Conservation (phyloP, 352 stramenopile species). For the Pythium grandisporangium region DNA sequence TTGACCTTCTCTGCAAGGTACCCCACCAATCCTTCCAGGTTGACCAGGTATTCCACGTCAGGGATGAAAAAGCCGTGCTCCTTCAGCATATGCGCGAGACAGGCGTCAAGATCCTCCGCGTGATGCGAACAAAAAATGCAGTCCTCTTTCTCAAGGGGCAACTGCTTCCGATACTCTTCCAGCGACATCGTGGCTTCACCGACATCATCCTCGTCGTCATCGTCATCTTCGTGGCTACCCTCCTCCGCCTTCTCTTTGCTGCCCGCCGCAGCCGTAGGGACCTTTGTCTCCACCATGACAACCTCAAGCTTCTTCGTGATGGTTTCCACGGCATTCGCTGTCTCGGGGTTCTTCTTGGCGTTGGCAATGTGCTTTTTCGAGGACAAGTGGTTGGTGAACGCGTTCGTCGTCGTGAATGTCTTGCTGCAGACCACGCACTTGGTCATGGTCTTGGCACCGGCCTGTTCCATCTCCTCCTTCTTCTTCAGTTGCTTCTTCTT, state of each 20-base stretch:
- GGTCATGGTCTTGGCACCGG: slow-evolving; percentile 55
- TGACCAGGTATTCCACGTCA: slow-evolving; percentile 88
- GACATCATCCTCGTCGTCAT: slow-evolving; percentile 45
- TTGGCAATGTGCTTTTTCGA: slow-evolving; percentile 84
- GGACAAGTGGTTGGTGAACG: slow-evolving; percentile 76
- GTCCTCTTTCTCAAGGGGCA: slow-evolving; percentile 67
- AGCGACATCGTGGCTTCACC: slow-evolving; percentile 41
- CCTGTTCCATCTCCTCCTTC: slow-evolving; percentile 58
- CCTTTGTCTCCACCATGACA: slow-evolving; percentile 19
- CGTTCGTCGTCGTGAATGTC: slow-evolving; percentile 70
- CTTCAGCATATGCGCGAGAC: slow-evolving; percentile 88
- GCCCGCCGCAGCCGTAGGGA: no score
- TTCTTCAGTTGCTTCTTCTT: slow-evolving; percentile 68
- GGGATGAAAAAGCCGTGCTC: slow-evolving; percentile 95
- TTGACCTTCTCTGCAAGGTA: slow-evolving; percentile 97
- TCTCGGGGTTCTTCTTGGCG: slow-evolving; percentile 58
- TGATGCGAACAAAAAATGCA: slow-evolving; percentile 78
- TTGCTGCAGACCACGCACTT: slow-evolving; percentile 86
- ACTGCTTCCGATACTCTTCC: slow-evolving; percentile 67
- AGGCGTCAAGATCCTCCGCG: slow-evolving; percentile 53
- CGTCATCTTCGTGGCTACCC: slow-evolving; percentile 46
- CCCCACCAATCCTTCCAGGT: slow-evolving; percentile 85
- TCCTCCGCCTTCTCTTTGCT: slow-evolving; percentile 10
- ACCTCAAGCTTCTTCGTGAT: slow-evolving; percentile 64
- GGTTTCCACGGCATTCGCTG: slow-evolving; percentile 35